phyloP scores from a whole-genome alignment of 2,329 filamentous ascomycete species.

The Falciphora oryzae region DNA sequence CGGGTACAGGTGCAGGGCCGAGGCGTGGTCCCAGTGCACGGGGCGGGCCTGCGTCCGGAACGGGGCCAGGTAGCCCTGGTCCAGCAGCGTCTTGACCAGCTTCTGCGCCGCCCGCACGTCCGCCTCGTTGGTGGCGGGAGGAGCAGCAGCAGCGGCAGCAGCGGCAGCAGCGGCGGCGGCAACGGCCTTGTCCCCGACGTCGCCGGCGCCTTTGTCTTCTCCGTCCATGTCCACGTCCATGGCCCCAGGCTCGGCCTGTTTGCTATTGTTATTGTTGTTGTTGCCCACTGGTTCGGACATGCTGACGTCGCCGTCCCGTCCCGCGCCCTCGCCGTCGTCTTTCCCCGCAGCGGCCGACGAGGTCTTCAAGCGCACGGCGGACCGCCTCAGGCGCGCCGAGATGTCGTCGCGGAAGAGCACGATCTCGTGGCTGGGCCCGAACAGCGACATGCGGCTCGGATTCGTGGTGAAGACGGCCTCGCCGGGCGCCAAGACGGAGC shows the following conservation, averaged over 20 bases:
- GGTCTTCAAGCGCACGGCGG: slow-evolving; percentile 63
- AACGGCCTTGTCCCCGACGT: slow-evolving; percentile 3
- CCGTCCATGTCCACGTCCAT: slow-evolving; percentile 28
- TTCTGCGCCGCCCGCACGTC: slow-evolving; percentile 60
- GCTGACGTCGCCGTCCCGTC: slow-evolving; percentile 18
- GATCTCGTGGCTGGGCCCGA: slow-evolving; percentile 83
- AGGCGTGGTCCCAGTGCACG: slow-evolving; percentile 82
- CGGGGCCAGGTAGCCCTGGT: slow-evolving; percentile 83
- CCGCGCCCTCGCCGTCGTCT: slow-evolving; percentile 8
- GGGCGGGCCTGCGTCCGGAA: slow-evolving; percentile 77
- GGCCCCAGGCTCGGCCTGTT: slow-evolving; percentile 19
- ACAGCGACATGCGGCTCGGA: slow-evolving; percentile 73
- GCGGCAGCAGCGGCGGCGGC: neutral
- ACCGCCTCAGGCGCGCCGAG: slow-evolving; percentile 69
- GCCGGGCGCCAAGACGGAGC: slow-evolving; percentile 45
- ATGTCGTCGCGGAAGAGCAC: slow-evolving; percentile 85
- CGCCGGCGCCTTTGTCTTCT: slow-evolving; percentile 9
- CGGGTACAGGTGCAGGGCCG: slow-evolving; percentile 76
- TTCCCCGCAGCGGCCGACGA: slow-evolving; percentile 16
- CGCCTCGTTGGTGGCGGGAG: slow-evolving; percentile 10
- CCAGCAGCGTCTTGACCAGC: slow-evolving; percentile 84
- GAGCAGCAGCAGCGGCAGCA: too few species aligned
- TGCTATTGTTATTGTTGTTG: neutral
- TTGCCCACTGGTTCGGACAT: slow-evolving; percentile 19
- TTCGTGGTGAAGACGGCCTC: slow-evolving; percentile 87